Base-by-base conservation (phyloP, 2,329 filamentous ascomycete species). In the Scedosporium dehoogii region DNA sequence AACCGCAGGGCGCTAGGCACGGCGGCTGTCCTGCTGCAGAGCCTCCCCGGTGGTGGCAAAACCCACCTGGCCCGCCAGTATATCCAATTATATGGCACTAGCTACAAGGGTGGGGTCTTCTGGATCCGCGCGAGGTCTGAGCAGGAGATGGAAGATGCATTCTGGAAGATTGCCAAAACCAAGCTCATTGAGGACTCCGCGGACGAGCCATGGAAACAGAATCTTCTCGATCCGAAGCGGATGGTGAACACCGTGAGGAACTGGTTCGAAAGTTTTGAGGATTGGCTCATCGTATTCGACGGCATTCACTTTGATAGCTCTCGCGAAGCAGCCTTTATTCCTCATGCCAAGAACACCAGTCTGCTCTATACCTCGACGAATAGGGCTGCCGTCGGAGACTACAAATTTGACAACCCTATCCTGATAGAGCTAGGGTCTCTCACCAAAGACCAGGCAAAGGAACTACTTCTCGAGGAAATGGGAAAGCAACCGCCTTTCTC, bases 341-440 rank as follows among this genome's bases (percentile, higher is more conserved):
- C 87, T 0, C 85, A 86, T 66, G 80, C 79, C 29, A 79, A 75
- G 64, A 80, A 84, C 62, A 87, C 84, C 14, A 85, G 83, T 67
- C 79, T 90, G 58, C 86, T 90, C 27, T 88, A 87, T 67, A 89
- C 87, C 0, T 88, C 86, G 0, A 82, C 87, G 0, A 85, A 88
- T 66, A 78, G 78, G 46, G 83, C 82, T 3, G 75, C 78, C 14
- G 75, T 74, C 1, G 84, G 79, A 70, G 82, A 78, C 70, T 82
- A 78, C 71, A 81, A 74, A 63, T 88, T 76, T 73, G 84, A 79
- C 77, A 87, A 79, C 73, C 86, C 74, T 65, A 79, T 78, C 71
- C 76, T 78, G 5, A 79, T 89, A 59, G 78, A 78, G 56, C 75
- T 90, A 4, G 79, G 79, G 21, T 72, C 79, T 1, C 73, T 89